A percentile compares a stretch with the other conserved stretches of the same genome.
Conservation (phyloP, 106 monocot species). For the Dioscorea alata region DNA sequence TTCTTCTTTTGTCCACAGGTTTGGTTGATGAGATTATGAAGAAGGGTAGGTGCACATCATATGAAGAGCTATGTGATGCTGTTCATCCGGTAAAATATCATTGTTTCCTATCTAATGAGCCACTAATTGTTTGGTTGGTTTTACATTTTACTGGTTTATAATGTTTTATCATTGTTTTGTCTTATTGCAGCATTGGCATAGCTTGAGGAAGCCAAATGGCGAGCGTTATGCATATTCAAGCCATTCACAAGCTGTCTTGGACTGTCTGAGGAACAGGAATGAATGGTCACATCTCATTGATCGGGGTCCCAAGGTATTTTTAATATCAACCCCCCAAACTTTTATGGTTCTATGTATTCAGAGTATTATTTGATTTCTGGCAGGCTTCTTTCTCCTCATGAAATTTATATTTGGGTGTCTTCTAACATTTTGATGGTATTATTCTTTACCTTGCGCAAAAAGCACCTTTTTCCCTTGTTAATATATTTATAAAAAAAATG, state of each 20-base stretch:
- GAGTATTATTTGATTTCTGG: neutral
- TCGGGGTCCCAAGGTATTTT: constrained; percentile 59
- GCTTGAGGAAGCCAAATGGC: constrained; percentile 75
- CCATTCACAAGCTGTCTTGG: constrained; percentile 74
- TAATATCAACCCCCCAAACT: neutral
- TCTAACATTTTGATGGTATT: neutral
- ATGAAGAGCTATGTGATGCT: constrained; percentile 71
- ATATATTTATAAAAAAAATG: neutral
- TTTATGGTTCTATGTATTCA: neutral
- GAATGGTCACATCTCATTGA: constrained; percentile 93
- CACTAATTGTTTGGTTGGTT: neutral
- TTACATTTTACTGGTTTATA: neutral
- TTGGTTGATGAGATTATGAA: constrained; percentile 78
- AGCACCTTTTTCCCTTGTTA: neutral
- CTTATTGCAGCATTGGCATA: constrained; percentile 63
- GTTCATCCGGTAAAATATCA: constrained; percentile 50
- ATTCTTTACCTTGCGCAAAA: neutral
- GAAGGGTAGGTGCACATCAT: constrained; percentile 41
- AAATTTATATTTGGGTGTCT: neutral
- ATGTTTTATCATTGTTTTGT: neutral
- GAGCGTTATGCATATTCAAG: constrained; percentile 78
- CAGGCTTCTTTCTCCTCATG: neutral
- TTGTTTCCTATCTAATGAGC: too few relatives aligned
- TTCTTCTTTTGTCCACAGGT: constrained; percentile 31
- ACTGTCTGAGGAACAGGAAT: constrained; percentile 69